Base-by-base conservation (phyloP, 257 asterid species). In the Solanum chmielewskii region DNA sequence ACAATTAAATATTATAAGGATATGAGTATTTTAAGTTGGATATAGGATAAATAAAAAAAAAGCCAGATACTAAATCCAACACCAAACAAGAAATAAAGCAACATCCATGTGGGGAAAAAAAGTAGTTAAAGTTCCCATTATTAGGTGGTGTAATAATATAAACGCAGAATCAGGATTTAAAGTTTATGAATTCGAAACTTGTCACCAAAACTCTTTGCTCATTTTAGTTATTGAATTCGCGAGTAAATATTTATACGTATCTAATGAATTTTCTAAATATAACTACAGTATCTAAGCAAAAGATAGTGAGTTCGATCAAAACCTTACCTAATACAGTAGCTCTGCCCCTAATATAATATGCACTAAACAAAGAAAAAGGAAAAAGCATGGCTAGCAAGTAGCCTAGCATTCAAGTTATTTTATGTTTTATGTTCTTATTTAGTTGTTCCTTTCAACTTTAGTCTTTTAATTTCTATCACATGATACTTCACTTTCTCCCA, bases 41-140 rank as follows among this genome's bases (percentile, higher is more conserved):
- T 16, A 5, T 5, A 27, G 6, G 68, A 29, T 47, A 47, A 25
- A 80, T 44, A 1, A 18, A 47, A 27, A 49, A 71, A 44, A 80
- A 5, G 42, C 31, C 69, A 47, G 85, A 49, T 80, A 47, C 85
- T 80, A 80, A 80, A 3, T 29, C 68, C 68, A 80, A 80, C 85
- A 47, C 11, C 69, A 80, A 80, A 14, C 84, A 80, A 27, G 20
- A 47, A 27, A 27, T 47, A 80, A 80, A 47, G 84, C 66, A 78
- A 78, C 84, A 27, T 27, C 42, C 2, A 78, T 14, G 25, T 78
- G 3, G 8, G 2, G 10, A 23, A 27, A 25, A 25, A 15, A 44
- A 44, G 25, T 42, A 78, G 25, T 42, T 14, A 25, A 80, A 80
- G 29, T 47, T 47, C 18, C 85, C 85, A 80, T 80, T 6, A 29